Evolutionary conservation across 495 filamentous ascomycete species (phyloP).

Genomic region (Xylaria longipes): DNA sequence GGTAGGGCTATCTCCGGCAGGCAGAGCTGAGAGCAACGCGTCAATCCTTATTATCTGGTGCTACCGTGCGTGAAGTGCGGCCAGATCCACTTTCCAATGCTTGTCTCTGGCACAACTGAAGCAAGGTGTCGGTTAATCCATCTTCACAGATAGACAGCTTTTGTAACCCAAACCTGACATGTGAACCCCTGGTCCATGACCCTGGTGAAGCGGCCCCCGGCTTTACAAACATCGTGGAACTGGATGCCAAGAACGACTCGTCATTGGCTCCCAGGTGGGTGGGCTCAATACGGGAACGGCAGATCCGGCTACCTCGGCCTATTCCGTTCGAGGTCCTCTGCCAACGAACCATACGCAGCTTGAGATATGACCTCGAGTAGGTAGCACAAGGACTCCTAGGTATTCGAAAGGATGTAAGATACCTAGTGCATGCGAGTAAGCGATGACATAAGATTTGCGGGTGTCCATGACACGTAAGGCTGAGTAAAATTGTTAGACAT

Average conservation of each 20-base stretch:
- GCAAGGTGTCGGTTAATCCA: neutral
- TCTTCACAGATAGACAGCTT: neutral
- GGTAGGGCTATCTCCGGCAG: conserved; percentile 5
- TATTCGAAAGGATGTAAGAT: neutral
- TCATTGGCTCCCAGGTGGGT: conserved; percentile 1
- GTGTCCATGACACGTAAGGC: neutral
- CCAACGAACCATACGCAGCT: neutral
- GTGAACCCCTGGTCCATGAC: neutral
- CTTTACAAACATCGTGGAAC: neutral
- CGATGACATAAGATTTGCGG: neutral
- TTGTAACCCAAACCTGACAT: neutral
- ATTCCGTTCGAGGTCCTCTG: neutral
- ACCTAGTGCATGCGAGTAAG: neutral
- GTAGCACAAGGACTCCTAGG: neutral
- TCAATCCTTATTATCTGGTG: neutral
- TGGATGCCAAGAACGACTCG: neutral
- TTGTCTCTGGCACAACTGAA: neutral
- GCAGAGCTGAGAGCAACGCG: neutral
- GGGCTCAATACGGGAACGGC: conserved; percentile 12
- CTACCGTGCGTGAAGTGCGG: neutral
- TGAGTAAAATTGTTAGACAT: neutral
- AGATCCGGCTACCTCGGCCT: conserved; percentile 4
- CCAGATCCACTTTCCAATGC: neutral
- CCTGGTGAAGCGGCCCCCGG: neutral
- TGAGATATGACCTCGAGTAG: neutral